Evolutionary conservation across 2,329 filamentous ascomycete genomes (phyloP).

Genomic region (Cladobotryum mycophilum): DNA sequence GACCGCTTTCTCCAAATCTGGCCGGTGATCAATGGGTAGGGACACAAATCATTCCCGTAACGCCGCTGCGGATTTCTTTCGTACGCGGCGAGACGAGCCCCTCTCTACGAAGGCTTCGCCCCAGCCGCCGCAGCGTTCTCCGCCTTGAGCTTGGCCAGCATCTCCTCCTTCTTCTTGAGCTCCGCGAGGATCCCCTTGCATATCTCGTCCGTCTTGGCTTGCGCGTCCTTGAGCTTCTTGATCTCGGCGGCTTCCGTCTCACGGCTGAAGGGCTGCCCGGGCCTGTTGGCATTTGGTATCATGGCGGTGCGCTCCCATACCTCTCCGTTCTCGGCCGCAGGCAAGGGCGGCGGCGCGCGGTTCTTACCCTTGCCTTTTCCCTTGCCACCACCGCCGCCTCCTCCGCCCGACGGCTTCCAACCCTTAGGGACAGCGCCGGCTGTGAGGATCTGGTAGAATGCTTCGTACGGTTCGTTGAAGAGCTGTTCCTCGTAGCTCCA

Average conservation of each 20-base stretch:
- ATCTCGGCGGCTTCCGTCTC: constrained; percentile 62
- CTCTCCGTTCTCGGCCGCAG: constrained; percentile 37
- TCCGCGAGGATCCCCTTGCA: constrained; percentile 51
- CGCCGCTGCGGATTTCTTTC: neutral
- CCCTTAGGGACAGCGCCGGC: constrained; percentile 55
- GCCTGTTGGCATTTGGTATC: constrained; percentile 61
- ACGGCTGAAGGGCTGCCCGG: constrained; percentile 65
- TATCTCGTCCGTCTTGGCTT: constrained; percentile 57
- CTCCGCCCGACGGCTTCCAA: constrained; percentile 42
- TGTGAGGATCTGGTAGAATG: constrained; percentile 83
- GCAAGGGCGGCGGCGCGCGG: constrained; percentile 33
- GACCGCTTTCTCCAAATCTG: too few relatives aligned
- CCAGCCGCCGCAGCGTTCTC: constrained; percentile 47
- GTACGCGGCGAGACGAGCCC: neutral
- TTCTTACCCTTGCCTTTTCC: constrained; percentile 47
- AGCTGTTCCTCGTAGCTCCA: constrained; percentile 91
- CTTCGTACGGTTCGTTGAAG: constrained; percentile 94
- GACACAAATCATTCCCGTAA: neutral
- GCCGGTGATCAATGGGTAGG: too few relatives aligned
- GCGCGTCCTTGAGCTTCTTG: constrained; percentile 55
- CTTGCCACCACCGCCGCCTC: constrained; percentile 35
- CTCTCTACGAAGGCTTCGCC: constrained; percentile 15
- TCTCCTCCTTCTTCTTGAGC: constrained; percentile 59
- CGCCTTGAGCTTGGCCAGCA: constrained; percentile 54
- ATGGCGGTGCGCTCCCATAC: constrained; percentile 65